phyloP scores from a whole-genome alignment of 2,329 filamentous ascomycete genomes.

The Erysiphe neolycopersici region DNA sequence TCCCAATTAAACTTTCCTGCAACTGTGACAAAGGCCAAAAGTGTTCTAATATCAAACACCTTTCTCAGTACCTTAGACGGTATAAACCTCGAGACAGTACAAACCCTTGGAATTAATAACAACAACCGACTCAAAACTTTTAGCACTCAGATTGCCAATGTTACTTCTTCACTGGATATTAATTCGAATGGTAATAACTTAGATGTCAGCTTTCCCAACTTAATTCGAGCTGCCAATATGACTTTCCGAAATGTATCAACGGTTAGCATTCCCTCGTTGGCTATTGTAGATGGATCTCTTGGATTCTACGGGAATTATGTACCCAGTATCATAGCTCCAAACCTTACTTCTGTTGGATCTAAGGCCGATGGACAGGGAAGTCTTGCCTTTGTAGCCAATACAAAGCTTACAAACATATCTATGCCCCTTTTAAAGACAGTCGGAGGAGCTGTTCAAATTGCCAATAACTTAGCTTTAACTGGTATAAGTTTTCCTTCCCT shows the following conservation, averaged over 20 bases:
- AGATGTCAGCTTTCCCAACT: slow-evolving; percentile 45
- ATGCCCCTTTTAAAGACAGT: slow-evolving; percentile 42
- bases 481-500: slow-evolving; percentile 44
- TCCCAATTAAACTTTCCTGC: slow-evolving; percentile 28
- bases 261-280: slow-evolving; percentile 47
- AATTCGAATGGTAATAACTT: slow-evolving; percentile 56
- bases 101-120: slow-evolving; percentile 63
- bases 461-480: slow-evolving; percentile 61
- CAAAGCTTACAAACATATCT: slow-evolving; percentile 42
- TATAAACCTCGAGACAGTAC: slow-evolving; percentile 51
- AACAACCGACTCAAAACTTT: slow-evolving; percentile 57
- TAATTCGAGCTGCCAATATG: slow-evolving; percentile 54
- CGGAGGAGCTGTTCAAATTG: slow-evolving; percentile 56
- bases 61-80: slow-evolving; percentile 52
- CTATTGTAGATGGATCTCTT: slow-evolving; percentile 48
- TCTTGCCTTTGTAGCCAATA: slow-evolving; percentile 37
- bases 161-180: slow-evolving; percentile 44
- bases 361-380: slow-evolving; percentile 17
- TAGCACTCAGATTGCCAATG: slow-evolving; percentile 50
- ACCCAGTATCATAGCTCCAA: slow-evolving; percentile 30
- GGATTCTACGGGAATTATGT: slow-evolving; percentile 62
- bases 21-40: slow-evolving; percentile 36
- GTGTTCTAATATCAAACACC: slow-evolving; percentile 63
- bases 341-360: slow-evolving; percentile 36
- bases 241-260: slow-evolving; percentile 56